Evolutionary conservation across 345 rosid species (phyloP).

Genomic region (Excoecaria cochinchinensis): DNA sequence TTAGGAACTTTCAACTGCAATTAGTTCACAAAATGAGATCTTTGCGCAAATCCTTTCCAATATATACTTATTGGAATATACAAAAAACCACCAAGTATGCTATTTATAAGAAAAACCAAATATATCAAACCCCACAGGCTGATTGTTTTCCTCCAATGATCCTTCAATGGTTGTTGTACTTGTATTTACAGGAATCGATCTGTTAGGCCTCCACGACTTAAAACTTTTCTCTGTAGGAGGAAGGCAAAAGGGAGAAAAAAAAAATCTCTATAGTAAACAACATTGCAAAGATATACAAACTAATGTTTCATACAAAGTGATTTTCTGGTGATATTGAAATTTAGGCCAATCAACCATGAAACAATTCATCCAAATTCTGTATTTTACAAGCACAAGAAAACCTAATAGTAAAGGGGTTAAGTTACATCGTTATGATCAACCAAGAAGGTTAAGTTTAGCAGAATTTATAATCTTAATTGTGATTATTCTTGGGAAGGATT

Average conservation of each 20-base stretch:
- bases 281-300: constrained; percentile 8
- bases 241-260: not conserved
- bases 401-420: not conserved
- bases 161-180: constrained; percentile 19
- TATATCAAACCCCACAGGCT: constrained; percentile 29
- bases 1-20: constrained; percentile 34
- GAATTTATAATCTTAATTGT: not conserved
- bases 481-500: not conserved
- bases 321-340: constrained; percentile 3
- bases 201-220: constrained; percentile 41
- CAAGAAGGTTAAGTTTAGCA: not conserved
- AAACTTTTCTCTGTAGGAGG: constrained; percentile 35
- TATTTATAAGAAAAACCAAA: constrained; percentile 1
- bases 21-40: not conserved
- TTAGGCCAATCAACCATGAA: constrained; percentile 7
- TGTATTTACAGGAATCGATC: constrained; percentile 25
- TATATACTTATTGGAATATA: not conserved
- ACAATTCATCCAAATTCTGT: constrained; percentile 3
- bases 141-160: constrained; percentile 22
- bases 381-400: not conserved
- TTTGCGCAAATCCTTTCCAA: not conserved
- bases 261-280: constrained; percentile 3
- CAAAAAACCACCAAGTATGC: not conserved
- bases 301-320: not conserved
- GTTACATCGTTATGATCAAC: not conserved